Percentiles rank a stretch among this genome's conserved stretches.
Evolutionary conservation across 106 monocot species (phyloP).

Genomic region (Dendrobium chrysotoxum): DNA sequence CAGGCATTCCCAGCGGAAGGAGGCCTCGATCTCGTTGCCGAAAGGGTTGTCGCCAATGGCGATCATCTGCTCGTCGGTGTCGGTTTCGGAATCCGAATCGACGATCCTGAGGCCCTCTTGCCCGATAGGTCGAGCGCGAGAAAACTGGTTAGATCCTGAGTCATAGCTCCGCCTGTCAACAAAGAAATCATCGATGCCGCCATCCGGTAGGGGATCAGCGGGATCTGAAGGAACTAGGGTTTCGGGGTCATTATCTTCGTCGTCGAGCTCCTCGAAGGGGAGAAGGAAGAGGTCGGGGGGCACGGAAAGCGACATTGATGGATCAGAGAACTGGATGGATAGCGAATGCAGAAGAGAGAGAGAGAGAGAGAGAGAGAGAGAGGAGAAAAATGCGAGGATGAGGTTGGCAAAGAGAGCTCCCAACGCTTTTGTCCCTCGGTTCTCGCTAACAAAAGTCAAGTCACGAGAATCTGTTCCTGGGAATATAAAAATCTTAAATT

Average conservation of each 20-base stretch:
- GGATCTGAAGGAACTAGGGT: not conserved
- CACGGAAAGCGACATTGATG: not conserved
- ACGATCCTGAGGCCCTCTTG: conserved; percentile 16
- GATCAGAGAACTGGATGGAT: not conserved
- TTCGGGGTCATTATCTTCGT: not conserved
- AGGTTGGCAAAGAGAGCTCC: too few relatives aligned
- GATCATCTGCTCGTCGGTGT: conserved; percentile 35
- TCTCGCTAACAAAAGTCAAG: too few relatives aligned
- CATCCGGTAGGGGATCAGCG: not conserved
- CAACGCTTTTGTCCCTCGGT: too few relatives aligned
- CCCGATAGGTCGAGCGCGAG: conserved; percentile 13
- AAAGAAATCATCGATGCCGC: conserved; percentile 23
- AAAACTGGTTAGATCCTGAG: conserved; percentile 19
- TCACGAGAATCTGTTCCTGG: too few relatives aligned
- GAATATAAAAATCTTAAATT: too few relatives aligned
- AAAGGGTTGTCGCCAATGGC: conserved; percentile 8
- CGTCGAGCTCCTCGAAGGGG: not conserved
- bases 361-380: not conserved
- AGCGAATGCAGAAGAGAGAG: not conserved
- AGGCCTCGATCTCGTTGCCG: not conserved
- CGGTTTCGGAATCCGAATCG: conserved; percentile 31
- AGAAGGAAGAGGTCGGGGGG: not conserved
- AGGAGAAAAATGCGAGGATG: not conserved
- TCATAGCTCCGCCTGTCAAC: conserved; percentile 9
- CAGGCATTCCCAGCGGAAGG: conserved; percentile 56